These are phyloP conservation scores for Rhododendron ovatum DNA, from an alignment of 148 eudicot genomes.

Conservation along the genomic window DNA sequence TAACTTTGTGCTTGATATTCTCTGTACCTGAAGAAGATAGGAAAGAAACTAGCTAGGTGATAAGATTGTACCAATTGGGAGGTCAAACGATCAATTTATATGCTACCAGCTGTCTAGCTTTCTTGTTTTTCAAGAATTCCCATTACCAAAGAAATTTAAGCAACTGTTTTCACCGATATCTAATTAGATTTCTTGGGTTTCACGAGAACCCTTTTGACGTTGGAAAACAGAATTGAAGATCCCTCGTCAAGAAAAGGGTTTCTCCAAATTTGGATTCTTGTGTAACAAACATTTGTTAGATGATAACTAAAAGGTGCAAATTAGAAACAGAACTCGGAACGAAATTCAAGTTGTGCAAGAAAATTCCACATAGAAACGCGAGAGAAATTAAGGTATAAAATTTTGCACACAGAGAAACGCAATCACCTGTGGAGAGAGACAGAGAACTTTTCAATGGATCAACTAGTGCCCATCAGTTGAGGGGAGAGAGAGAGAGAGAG, in stretches of 20 bases:
- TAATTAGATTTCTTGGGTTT: constrained; percentile 4
- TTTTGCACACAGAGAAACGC: background rate
- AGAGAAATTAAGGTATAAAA: background rate
- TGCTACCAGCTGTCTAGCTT: background rate
- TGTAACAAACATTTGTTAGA: background rate
- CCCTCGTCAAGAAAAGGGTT: background rate
- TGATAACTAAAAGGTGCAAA: background rate
- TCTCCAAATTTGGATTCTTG: background rate
- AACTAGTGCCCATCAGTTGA: background rate
- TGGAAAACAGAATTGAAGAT: background rate
- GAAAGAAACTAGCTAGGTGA: background rate
- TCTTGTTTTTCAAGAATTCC: constrained; percentile 2
- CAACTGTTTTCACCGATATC: background rate
- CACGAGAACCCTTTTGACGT: background rate
- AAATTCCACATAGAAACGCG: background rate
- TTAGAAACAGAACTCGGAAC: too few relatives aligned
- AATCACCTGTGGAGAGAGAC: background rate
- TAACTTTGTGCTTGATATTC: background rate
- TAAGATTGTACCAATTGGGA: background rate
- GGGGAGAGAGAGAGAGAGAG: background rate
- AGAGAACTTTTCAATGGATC: background rate
- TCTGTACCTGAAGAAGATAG: background rate
- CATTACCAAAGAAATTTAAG: background rate
- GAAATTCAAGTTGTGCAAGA: background rate
- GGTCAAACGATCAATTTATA: background rate